Evolutionary conservation across 1,284 basidiomycete genomes (phyloP), one percentile per base, ranked within the genome.

Genomic region (Cryptococcus hybrid): DNA sequence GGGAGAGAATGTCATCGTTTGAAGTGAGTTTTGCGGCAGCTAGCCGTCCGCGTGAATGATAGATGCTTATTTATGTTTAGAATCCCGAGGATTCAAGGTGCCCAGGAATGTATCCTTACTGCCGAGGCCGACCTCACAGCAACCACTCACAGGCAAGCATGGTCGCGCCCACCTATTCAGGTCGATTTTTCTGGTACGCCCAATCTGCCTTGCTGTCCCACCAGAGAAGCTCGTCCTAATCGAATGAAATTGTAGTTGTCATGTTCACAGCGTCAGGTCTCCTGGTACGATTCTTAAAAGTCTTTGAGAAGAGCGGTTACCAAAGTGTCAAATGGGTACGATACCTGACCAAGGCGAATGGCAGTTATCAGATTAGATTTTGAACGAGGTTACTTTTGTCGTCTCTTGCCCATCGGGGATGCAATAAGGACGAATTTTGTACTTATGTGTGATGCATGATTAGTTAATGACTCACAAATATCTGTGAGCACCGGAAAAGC

Each of bases 201-300:
- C 38, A 24, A 24, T 24, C 24, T 24, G 24, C 24, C 24, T 24
- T 24, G 24, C 24, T 24, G 24, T 24, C 24, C 24, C 24, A 24
- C 24, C 24, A 24, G 24, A 24, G 24, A 24, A 24, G 24, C 24
- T 24, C 24, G 24, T 24, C 24, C 24, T 24, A 24, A 24, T 24
- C 24, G 24, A 24, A 24, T 24, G 24, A 24, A 55, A 47, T 11
- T 30, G 86, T 92, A 80, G 95, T 99, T 57, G 83, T 99, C 69
- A 99, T 99, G 95, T 93, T 97, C 78, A 98, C 95, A 0, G 85
- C 94, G 5, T 97, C 93, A 7, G 96, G 96, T 0, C 78, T 99
- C 66, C 87, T 96, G 53, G 96, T 99, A 13, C 85, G 95, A 49
- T 99, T 97, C 83, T 79, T 99, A 71, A 99, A 98, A 78, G 94